phyloP scores from a whole-genome alignment of 352 stramenopile species.

The Globisporangium middletonii region DNA sequence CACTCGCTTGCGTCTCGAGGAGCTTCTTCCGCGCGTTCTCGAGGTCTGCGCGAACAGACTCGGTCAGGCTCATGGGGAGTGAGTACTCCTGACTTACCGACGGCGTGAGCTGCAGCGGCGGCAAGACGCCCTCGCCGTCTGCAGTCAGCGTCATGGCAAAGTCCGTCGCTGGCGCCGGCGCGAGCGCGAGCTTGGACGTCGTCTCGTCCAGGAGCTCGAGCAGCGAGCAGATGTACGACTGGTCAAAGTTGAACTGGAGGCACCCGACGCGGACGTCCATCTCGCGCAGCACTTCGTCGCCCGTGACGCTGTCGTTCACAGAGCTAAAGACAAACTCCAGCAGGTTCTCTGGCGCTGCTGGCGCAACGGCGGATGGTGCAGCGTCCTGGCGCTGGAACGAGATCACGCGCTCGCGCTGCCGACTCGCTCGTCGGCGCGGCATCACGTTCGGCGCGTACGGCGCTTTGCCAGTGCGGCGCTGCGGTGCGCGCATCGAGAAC shows the following conservation, averaged over 20 bases:
- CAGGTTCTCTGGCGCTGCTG: constrained; percentile 35
- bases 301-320: constrained; percentile 51
- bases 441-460: constrained; percentile 19
- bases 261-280: constrained; percentile 70
- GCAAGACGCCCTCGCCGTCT: constrained; percentile 30
- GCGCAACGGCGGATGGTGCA: constrained; percentile 12
- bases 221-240: constrained; percentile 77
- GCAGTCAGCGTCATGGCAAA: constrained; percentile 2
- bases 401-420: constrained; percentile 61
- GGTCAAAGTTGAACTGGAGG: constrained; percentile 81
- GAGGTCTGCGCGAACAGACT: constrained; percentile 76
- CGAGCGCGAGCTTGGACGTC: constrained; percentile 34
- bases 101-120: constrained; percentile 53
- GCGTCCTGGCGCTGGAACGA: constrained; percentile 35
- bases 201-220: constrained; percentile 72
- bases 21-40: constrained; percentile 67
- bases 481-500: constrained; percentile 50
- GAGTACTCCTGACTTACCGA: constrained; percentile 66
- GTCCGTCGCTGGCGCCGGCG: constrained; percentile 17
- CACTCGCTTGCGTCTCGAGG: constrained; percentile 23
- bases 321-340: constrained; percentile 59
- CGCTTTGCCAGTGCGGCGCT: constrained; percentile 24
- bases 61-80: constrained; percentile 64
- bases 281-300: constrained; percentile 43
- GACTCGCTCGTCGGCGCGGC: constrained; percentile 23